Evolutionary conservation across 2,329 filamentous ascomycete species (phyloP), one percentile per base, ranked within the genome.

Genomic region (Leptoxyphium fumago): DNA sequence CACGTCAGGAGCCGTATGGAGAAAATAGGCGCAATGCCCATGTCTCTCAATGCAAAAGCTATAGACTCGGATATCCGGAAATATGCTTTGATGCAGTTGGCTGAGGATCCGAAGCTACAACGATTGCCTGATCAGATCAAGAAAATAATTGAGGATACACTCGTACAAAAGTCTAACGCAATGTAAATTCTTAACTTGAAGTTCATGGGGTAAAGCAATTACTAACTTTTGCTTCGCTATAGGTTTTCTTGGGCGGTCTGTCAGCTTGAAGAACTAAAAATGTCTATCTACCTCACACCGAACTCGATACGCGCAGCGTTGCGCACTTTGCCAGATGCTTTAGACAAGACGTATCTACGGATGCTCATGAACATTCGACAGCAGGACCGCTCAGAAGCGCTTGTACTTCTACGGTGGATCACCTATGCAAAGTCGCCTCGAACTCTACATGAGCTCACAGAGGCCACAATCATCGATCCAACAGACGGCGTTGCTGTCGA

Each of bases 81-180:
- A 39, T 50, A 50, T 38, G 38, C 52, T 6, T 14, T 42, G 4
- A 49, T 29, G 2, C 43, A 55, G 41, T 21, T 55, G 14, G 45
- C 42, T 44, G 29, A 45, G 36, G 42, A 54, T 29, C 43, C 18
- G 2, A 41, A 40, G n/a, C 36, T 55, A 11, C 40, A 40, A 21
- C 41, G 42, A 10, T 40, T 55, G 10, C 10, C 10, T n/a, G 10
- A 39, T 9, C 10, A 9, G 15, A 41, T 17, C 17, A n/a, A 39
- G 17, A 15, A 10, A 15, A 9, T 14, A 9, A 42, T 29, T 28
- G 18, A 45, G 13, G 29, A 18, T 15, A 42, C 39, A 38, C n/a
- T 43, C 13, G 29, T 42, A 8, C 10, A 30, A n/a, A 48, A 50
- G 40, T 48, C 55, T 17, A 46, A 57, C 42, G 51, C 53, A 42